Evolutionary conservation across 352 stramenopile species (phyloP), one percentile per base, ranked within the genome.

Genomic region (Phytophthora constricta): DNA sequence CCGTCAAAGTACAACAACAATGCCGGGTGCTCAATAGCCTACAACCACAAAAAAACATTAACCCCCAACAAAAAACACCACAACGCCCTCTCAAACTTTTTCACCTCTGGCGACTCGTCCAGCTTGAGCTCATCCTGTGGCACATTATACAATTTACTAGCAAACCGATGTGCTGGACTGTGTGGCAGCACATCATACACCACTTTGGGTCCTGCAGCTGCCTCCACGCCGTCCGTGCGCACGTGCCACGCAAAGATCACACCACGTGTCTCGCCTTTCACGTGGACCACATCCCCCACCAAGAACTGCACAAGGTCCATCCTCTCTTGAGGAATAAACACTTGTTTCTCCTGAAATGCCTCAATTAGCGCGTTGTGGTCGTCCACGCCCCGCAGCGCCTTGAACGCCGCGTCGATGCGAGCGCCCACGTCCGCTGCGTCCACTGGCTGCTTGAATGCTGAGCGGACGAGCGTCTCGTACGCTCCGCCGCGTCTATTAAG

Each of bases 1-100:
- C 83, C 76, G 58, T 96, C 87, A 58, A 96, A 96, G 58, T 90
- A 90, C 22, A 94, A 65, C 14, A 95, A 72, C 1, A 93, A 58
- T 3, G 72, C 86, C 13, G 82, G 81, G 45, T 93, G 86, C 45
- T 77, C 60, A 26, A 93, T 69, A 16, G 82, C 62, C 85, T 93
- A 33, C 3, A 70, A 22, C 20, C 42, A 46, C 14, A 28, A 25
- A 19, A 41, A 13, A 11, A 53, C 47, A 48, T 25, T 45, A 20
- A 55, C 7, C 27, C 17, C 45, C 26, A 62, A 34, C 8, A 19
- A 47, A 33, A 53, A 23, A 8, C 8, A 27, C 9, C 43, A 26
- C 19, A 31, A 31, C 14, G 33, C 17, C 27, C 2, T 19, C 5
- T 50, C 17, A 13, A 28, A 9, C 22, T 37, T 14, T 26, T 51